Percentiles rank a stretch among this genome's conserved stretches.
Conservation (phyloP, 2,329 filamentous ascomycete genomes). For the Periconia sp. region DNA sequence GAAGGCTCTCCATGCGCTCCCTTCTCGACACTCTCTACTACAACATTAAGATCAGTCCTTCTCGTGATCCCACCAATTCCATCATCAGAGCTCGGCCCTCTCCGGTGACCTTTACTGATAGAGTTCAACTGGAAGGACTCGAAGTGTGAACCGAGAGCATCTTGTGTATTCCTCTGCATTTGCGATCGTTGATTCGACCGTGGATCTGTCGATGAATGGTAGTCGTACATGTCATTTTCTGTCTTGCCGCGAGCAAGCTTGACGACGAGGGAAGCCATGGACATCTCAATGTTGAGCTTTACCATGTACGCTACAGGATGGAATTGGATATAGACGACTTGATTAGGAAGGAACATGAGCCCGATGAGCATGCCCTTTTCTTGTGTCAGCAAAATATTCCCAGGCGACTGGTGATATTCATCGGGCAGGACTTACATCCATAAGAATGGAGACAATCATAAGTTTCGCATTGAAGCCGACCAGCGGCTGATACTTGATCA, state of each 20-base stretch:
- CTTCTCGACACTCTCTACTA: constrained; percentile 18
- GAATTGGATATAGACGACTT: constrained; percentile 49
- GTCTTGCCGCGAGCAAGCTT: constrained; percentile 39
- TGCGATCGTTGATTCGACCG: constrained; percentile 15
- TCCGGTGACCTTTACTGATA: constrained; percentile 4
- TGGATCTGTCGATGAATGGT: constrained; percentile 22
- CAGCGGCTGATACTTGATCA: constrained; percentile 49
- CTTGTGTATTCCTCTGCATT: constrained; percentile 1
- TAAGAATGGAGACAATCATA: constrained; percentile 47
- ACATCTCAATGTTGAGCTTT: constrained; percentile 54
- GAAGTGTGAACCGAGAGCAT: constrained; percentile 8
- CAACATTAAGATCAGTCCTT: constrained; percentile 30
- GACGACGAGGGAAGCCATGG: constrained; percentile 51
- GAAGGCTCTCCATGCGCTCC: constrained; percentile 5
- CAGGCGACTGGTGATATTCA: not conserved
- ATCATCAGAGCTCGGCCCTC: constrained; percentile 28
- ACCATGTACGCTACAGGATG: constrained; percentile 52
- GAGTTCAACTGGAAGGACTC: constrained; percentile 23
- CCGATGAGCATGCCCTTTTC: constrained; percentile 44
- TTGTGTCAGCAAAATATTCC: not conserved
- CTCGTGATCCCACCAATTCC: constrained; percentile 30
- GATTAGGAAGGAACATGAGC: constrained; percentile 47
- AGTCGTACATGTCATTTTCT: constrained; percentile 34
- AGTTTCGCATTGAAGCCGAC: constrained; percentile 51
- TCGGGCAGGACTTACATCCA: constrained; percentile 44